Evolutionary conservation across 2,329 filamentous ascomycete genomes (phyloP), one percentile per base, ranked within the genome.

Genomic region (Diplodia mutila): DNA sequence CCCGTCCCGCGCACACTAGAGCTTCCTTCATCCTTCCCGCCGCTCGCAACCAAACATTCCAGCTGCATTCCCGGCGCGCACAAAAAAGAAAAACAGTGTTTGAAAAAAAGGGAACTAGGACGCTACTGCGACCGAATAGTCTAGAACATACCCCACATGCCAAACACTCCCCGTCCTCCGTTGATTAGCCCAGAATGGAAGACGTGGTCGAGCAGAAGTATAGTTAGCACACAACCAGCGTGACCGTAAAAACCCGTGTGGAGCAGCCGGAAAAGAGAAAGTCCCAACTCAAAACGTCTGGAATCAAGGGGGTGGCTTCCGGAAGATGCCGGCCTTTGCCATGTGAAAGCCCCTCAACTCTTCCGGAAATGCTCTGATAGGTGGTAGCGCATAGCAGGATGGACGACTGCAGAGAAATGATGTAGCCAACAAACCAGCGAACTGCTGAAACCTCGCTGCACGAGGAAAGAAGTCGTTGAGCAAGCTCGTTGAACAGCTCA

Each of bases 141-240:
- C 25, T 61, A 63, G 49, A 37, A 12, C 42, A 63, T 51, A 27
- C 59, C 27, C 59, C 42, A 23, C 59, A 63, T 63, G 49, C 42
- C 46, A 25, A n/a, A 6, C 3, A 51, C n/a, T 16, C 21, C 5
- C 54, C 39, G 9, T 42, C 27, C 11, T 25, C 27, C n/a, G 46
- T 37, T n/a, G 4, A 63, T 16, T 51, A 37, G 9, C 23, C 18
- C 21, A 29, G 39, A 16, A 48, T 11, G 9, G 25, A 51, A 25
- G 18, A 25, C 9, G 18, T 51, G 25, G 27, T 25, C n/a, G 16
- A 21, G 42, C 23, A 23, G 16, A 29, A 61, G 57, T 46, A 61
- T 49, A 48, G 49, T 51, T 9, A 48, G n/a, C 23, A 37, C 29
- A 37, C 18, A 63, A 25, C 42, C 46, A 29, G 59, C 59, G 46